These are phyloP conservation scores for Lepidium aucheri DNA, from an alignment of 345 rosid species.

Conservation along the genomic window DNA sequence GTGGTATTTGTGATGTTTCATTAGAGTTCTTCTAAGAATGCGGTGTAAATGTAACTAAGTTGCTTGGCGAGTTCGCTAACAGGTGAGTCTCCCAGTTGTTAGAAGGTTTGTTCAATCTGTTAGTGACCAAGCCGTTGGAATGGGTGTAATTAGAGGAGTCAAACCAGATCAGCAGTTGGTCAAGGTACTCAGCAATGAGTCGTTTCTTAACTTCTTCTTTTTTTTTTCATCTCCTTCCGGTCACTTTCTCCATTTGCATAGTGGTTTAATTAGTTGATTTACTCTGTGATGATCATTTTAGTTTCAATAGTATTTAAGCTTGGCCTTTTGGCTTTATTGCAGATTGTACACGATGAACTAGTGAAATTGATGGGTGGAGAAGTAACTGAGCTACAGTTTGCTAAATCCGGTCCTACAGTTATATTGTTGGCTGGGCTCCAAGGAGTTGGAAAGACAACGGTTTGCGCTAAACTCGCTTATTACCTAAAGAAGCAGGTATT, in stretches of 20 bases:
- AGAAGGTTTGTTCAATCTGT: slow-evolving; percentile 92
- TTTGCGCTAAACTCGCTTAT: slow-evolving; percentile 84
- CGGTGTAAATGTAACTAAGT: not conserved
- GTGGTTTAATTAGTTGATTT: too few relatives aligned
- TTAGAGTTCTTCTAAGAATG: not conserved
- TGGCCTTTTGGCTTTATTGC: slow-evolving; percentile 10
- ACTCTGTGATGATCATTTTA: not conserved
- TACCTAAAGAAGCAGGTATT: slow-evolving; percentile 89
- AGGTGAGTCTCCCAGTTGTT: slow-evolving; percentile 98
- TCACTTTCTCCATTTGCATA: too few relatives aligned
- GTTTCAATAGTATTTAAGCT: not conserved
- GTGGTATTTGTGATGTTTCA: slow-evolving; percentile 20
- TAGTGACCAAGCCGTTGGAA: slow-evolving; percentile 86
- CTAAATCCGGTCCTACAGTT: slow-evolving; percentile 77
- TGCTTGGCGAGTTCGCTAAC: slow-evolving; percentile 21
- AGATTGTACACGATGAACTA: slow-evolving; percentile 86
- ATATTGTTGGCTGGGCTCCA: slow-evolving; percentile 92
- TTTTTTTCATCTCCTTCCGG: too few relatives aligned
- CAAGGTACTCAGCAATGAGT: slow-evolving; percentile 40
- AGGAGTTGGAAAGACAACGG: slow-evolving; percentile 98
- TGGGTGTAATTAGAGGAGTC: slow-evolving; percentile 77
- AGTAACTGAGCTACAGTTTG: slow-evolving; percentile 78
- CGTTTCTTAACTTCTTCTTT: not conserved
- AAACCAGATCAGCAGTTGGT: slow-evolving; percentile 96
- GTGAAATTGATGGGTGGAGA: slow-evolving; percentile 99